Evolutionary conservation across 768 basidiomycete species (phyloP), one percentile per base, ranked within the genome.

Genomic region (Kwoniella sp.): DNA sequence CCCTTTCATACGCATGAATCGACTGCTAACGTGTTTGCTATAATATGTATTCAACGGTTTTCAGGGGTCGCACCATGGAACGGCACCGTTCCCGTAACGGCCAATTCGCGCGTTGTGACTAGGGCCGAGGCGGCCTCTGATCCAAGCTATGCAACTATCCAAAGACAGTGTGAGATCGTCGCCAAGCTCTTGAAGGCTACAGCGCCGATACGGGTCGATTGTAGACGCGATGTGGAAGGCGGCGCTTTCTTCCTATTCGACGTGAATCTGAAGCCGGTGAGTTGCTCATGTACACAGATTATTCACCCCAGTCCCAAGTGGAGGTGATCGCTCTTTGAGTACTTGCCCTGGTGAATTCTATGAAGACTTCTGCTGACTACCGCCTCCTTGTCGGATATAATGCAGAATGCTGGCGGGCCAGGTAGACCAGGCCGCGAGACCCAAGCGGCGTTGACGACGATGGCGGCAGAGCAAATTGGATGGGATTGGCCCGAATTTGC

Each of bases 241-340:
- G 65, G 61, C n/a, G 37, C 53, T 1, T 74, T 75, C 41, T 55
- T 69, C 13, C 58, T 77, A 15, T 79, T 79, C 28, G 78, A 77
- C 60, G 68, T 79, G 23, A 79, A 79, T 59, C 65, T 74, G 60
- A 79, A 79, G 61, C 78, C 78, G 4, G 77, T 79, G 34, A 61
- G 76, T 72, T 38, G n/a, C n/a, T n/a, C n/a, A n/a, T n/a, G n/a
- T n/a, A n/a, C n/a, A n/a, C n/a, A n/a, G n/a, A n/a, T n/a, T n/a
- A n/a, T n/a, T n/a, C n/a, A n/a, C n/a, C n/a, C n/a, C n/a, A n/a
- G n/a, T n/a, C n/a, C n/a, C n/a, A n/a, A n/a, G n/a, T n/a, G n/a
- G n/a, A n/a, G n/a, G n/a, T n/a, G n/a, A n/a, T n/a, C n/a, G n/a
- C n/a, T n/a, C n/a, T n/a, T n/a, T n/a, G n/a, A n/a, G n/a, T n/a